Percentiles rank a stretch among this genome's conserved stretches.
These are phyloP conservation scores for Elaphomyces granulatus DNA, from an alignment of 495 filamentous ascomycete species.

Conservation along the genomic window DNA sequence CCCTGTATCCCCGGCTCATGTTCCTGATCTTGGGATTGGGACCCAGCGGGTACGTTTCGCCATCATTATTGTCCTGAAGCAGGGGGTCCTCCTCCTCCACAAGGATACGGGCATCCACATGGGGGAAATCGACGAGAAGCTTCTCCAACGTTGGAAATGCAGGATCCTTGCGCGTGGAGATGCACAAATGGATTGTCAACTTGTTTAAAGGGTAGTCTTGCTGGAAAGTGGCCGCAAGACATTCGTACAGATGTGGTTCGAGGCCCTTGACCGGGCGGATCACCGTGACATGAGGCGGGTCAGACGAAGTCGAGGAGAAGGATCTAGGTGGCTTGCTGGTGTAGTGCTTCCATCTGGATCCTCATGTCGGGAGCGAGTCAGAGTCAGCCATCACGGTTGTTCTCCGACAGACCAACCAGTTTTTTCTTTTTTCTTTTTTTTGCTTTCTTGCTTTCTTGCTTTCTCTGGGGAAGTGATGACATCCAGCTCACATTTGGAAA, in stretches of 20 bases:
- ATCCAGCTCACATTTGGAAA: slow-evolving; percentile 40
- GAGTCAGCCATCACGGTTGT: too few relatives aligned
- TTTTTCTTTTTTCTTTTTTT: too few relatives aligned
- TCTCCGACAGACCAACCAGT: too few relatives aligned
- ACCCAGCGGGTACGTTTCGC: slow-evolving; percentile 48
- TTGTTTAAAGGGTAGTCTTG: slow-evolving; percentile 67
- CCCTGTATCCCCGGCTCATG: slow-evolving; percentile 88
- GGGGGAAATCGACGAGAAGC: slow-evolving; percentile 54
- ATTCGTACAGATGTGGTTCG: slow-evolving; percentile 81
- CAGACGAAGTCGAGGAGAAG: slow-evolving; percentile 4
- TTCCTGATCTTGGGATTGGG: slow-evolving; percentile 98
- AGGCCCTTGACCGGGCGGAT: slow-evolving; percentile 90
- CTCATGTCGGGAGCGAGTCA: slow-evolving; percentile 7
- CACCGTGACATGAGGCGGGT: slow-evolving; percentile 23
- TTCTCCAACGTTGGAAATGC: slow-evolving; percentile 59
- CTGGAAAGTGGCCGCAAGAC: slow-evolving; percentile 77
- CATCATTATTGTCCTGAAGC: slow-evolving; percentile 36
- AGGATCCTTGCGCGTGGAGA: slow-evolving; percentile 63
- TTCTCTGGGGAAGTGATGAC: too few relatives aligned
- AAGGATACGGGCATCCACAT: slow-evolving; percentile 57
- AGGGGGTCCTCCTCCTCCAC: slow-evolving; percentile 83
- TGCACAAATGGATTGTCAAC: slow-evolving; percentile 71
- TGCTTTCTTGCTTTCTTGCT: too few relatives aligned
- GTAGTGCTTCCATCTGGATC: slow-evolving; percentile 32
- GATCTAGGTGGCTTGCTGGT: slow-evolving; percentile 19